Conservation (phyloP, 306 rosid species). For the Nissolia schottii region DNA sequence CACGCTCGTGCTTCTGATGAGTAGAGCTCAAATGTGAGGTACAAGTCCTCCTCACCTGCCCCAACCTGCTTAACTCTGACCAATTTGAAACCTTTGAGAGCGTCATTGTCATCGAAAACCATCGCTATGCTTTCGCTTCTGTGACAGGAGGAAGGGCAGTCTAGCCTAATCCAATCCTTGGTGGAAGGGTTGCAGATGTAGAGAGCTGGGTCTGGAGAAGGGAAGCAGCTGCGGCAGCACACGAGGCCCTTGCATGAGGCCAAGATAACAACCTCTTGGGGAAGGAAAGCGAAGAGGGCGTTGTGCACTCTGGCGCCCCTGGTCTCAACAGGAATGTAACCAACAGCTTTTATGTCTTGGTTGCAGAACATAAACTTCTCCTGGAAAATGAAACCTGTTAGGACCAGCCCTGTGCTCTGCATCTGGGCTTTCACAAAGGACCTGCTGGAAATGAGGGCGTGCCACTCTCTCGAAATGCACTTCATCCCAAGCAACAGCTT, state of each 20-base stretch:
- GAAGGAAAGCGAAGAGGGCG: constrained; percentile 38
- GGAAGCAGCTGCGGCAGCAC: constrained; percentile 52
- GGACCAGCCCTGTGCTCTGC: background rate
- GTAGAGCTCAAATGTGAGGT: constrained; percentile 42
- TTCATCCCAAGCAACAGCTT: constrained; percentile 37
- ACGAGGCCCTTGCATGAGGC: constrained; percentile 51
- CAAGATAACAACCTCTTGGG: constrained; percentile 46
- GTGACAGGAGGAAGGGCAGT: background rate
- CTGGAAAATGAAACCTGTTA: constrained; percentile 51
- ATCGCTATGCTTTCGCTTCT: constrained; percentile 28
- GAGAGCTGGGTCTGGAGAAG: constrained; percentile 26
- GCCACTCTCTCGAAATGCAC: constrained; percentile 46
- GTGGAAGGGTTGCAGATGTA: constrained; percentile 60
- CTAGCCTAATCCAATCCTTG: constrained; percentile 35
- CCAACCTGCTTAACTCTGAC: constrained; percentile 32
- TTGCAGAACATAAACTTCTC: constrained; percentile 31
- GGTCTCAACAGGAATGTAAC: constrained; percentile 29
- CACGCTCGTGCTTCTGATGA: constrained; percentile 38
- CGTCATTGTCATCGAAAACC: constrained; percentile 41
- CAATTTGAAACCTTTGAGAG: constrained; percentile 27
- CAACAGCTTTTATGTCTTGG: constrained; percentile 34
- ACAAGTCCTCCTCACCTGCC: constrained; percentile 7
- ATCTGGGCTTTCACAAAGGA: constrained; percentile 44
- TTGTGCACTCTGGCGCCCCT: constrained; percentile 11
- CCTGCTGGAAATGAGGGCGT: constrained; percentile 26